These are phyloP conservation scores for Dichotomopilus funicola DNA, from an alignment of 2,329 filamentous ascomycete genomes.

Conservation along the genomic window DNA sequence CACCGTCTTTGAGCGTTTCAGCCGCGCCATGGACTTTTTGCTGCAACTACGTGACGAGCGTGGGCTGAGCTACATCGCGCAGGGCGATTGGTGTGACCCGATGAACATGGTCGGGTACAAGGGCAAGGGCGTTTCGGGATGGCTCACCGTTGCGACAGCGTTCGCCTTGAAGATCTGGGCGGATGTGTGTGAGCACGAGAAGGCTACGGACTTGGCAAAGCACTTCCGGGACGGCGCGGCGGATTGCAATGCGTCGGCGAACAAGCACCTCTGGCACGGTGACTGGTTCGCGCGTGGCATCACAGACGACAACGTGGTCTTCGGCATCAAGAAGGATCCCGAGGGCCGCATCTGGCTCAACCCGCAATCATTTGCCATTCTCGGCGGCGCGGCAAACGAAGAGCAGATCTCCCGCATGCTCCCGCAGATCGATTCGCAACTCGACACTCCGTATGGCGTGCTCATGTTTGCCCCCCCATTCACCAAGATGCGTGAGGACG, in stretches of 20 bases:
- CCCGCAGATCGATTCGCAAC: conserved; percentile 43
- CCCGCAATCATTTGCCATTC: conserved; percentile 50
- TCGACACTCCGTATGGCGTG: conserved; percentile 47
- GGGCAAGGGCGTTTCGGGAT: conserved; percentile 51
- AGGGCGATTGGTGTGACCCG: conserved; percentile 55
- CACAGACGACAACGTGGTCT: conserved; percentile 47
- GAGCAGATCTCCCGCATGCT: conserved; percentile 41
- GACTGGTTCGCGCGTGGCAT: conserved; percentile 53
- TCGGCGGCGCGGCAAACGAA: conserved; percentile 42
- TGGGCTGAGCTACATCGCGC: conserved; percentile 50
- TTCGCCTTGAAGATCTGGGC: conserved; percentile 50
- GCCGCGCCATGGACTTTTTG: conserved; percentile 53
- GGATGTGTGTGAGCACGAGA: conserved; percentile 41
- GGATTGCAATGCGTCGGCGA: conserved; percentile 44
- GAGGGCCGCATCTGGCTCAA: conserved; percentile 54
- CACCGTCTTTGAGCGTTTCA: conserved; percentile 49
- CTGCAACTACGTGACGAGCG: conserved; percentile 44
- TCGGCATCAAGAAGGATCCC: conserved; percentile 44
- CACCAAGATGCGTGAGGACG: conserved; percentile 50
- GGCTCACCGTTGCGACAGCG: conserved; percentile 50
- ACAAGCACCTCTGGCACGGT: conserved; percentile 48
- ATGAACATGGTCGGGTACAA: conserved; percentile 59
- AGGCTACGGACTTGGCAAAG: conserved; percentile 34
- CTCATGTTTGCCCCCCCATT: conserved; percentile 51
- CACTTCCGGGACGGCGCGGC: conserved; percentile 40